phyloP scores from a whole-genome alignment of 1,284 basidiomycete genomes.

The Albatrellus sp. region DNA sequence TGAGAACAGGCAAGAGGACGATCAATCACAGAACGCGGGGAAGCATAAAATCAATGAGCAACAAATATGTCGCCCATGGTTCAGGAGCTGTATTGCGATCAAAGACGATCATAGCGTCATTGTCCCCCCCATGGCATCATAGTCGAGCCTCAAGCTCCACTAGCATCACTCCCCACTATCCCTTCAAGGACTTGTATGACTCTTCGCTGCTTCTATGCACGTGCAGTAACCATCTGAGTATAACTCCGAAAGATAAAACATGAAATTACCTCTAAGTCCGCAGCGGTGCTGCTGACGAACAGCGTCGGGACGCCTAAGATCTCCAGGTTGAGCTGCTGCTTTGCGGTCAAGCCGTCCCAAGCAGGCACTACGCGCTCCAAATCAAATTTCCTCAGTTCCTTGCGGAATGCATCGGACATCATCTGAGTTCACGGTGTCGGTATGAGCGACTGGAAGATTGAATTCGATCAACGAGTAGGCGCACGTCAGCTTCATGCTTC shows the following conservation, averaged over 20 bases:
- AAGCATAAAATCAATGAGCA: too few species aligned
- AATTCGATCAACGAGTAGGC: slow-evolving; percentile 1
- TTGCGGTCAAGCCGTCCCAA: slow-evolving; percentile 60
- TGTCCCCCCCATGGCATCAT: slow-evolving; percentile 4
- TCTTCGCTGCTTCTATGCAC: slow-evolving; percentile 30
- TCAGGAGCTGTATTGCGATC: too few species aligned
- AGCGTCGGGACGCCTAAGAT: slow-evolving; percentile 54
- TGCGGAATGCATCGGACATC: slow-evolving; percentile 46
- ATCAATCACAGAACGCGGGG: too few species aligned
- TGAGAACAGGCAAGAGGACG: too few species aligned
- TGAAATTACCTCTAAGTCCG: slow-evolving; percentile 42
- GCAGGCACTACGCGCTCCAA: slow-evolving; percentile 47
- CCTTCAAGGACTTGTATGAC: slow-evolving; percentile 39
- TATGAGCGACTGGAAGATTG: slow-evolving; percentile 4
- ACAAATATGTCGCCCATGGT: too few species aligned
- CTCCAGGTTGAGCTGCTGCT: slow-evolving; percentile 55
- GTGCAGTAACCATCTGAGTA: not conserved
- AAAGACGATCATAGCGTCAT: not conserved
- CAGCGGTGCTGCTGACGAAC: slow-evolving; percentile 36
- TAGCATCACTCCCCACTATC: slow-evolving; percentile 18
- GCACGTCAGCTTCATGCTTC: slow-evolving; percentile 56
- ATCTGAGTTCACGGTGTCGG: slow-evolving; percentile 25
- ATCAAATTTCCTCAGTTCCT: slow-evolving; percentile 56
- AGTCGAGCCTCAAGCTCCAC: not conserved
- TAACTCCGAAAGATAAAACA: slow-evolving; percentile 4